Evolutionary conservation across 305 asterid genomes (phyloP), one percentile per base, ranked within the genome.

Genomic region (Stenogyne calaminthoides): DNA sequence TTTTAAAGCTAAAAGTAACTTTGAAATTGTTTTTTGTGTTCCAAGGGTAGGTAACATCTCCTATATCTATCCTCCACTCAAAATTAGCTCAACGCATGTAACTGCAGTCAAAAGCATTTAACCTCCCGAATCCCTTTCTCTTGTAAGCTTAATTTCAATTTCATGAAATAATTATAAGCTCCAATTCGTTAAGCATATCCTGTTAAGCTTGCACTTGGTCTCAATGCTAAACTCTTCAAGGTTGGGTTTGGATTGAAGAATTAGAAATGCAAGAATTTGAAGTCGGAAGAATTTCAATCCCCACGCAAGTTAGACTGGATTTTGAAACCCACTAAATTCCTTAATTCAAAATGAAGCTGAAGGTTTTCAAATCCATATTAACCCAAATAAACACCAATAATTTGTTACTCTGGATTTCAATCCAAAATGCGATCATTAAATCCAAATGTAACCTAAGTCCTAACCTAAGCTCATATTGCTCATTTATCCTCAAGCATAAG

Each of bases 1-100:
- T 22, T 42, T 15, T n/a, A 14, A 62, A 56, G 79, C 63, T 66
- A 52, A 54, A 60, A 64, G 47, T 67, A 20, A 70, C 34, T 42
- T 60, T 19, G 20, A 54, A 42, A 47, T 49, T 27, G 66, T 71
- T 59, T 59, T 20, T 67, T 62, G n/a, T 22, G 66, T 59, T 59
- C 78, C 63, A 18, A 37, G 25, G 57, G 42, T 19, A 75, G 32
- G 12, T 37, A 54, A 18, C 54, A 14, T 59, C 42, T 67, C 42
- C 49, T 20, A 37, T 36, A 68, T 27, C 47, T 12, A 16, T 7
- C 27, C 61, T 51, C 27, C 52, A 15, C 12, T 3, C 42, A 10
- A 63, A 9, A 27, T 42, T 15, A 44, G 52, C 34, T 36, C 8
- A 18, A 25, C n/a, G 27, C 25, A 70, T 59, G 12, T 9, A 56